Conservation (phyloP, 768 basidiomycete genomes). For the Suillus weaverae region DNA sequence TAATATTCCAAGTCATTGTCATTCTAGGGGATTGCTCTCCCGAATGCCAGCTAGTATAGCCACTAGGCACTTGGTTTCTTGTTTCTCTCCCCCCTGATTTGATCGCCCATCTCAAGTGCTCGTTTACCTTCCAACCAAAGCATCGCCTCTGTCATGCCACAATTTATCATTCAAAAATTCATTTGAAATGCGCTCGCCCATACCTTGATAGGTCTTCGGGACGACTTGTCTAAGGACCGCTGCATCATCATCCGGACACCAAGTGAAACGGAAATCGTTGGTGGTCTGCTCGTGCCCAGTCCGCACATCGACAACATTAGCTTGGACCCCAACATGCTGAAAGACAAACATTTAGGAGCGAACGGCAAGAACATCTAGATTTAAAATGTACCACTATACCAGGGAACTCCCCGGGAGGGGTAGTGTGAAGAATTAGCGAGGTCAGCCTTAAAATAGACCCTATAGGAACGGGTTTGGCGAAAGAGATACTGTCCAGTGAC, state of each 20-base stretch:
- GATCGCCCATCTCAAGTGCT: slow-evolving; percentile 66
- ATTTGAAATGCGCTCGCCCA: not conserved
- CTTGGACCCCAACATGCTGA: slow-evolving; percentile 71
- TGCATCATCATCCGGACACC: slow-evolving; percentile 48
- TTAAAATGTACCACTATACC: slow-evolving; percentile 54
- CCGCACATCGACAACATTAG: slow-evolving; percentile 67
- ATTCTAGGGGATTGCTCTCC: not conserved
- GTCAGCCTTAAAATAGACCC: slow-evolving; percentile 77
- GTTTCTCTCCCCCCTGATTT: slow-evolving; percentile 46
- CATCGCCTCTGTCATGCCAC: slow-evolving; percentile 66
- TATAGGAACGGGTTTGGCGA: slow-evolving; percentile 79
- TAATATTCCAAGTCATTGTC: not conserved
- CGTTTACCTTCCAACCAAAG: slow-evolving; percentile 78
- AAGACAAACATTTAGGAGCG: not conserved
- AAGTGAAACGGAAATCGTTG: slow-evolving; percentile 78
- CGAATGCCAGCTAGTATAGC: not conserved
- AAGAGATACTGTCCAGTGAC: slow-evolving; percentile 78
- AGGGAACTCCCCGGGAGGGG: slow-evolving; percentile 30
- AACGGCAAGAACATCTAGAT: not conserved
- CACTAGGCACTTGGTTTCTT: not conserved
- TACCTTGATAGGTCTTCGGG: slow-evolving; percentile 71
- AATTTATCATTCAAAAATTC: slow-evolving; percentile 6
- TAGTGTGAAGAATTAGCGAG: slow-evolving; percentile 65
- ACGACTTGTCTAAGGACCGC: slow-evolving; percentile 50
- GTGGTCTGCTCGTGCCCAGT: slow-evolving; percentile 67